Evolutionary conservation across 1,284 basidiomycete species (phyloP).

Genomic region (Gastroboletus turbinatus): DNA sequence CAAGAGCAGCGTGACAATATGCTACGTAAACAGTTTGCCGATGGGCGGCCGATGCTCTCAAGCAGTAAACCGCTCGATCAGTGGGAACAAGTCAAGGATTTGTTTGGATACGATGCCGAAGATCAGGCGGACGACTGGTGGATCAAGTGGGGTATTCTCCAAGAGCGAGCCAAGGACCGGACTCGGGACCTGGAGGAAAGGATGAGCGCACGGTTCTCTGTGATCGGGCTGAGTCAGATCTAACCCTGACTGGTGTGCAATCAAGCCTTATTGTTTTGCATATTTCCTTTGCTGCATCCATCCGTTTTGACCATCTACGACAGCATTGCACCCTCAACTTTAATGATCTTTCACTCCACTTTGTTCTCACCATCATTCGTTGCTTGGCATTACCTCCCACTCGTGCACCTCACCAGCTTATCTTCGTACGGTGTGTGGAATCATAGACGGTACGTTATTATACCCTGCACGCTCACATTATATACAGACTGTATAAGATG

Average conservation of each 20-base stretch:
- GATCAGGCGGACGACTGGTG: conserved; percentile 46
- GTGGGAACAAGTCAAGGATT: conserved; percentile 42
- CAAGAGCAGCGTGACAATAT: conserved; percentile 43
- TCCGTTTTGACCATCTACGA: neutral
- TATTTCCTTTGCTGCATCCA: neutral
- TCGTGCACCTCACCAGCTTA: neutral
- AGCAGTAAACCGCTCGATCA: conserved; percentile 28
- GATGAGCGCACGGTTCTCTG: conserved; percentile 7
- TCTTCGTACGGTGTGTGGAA: neutral
- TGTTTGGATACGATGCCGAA: conserved; percentile 46
- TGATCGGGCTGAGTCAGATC: neutral
- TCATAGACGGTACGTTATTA: neutral
- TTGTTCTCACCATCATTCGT: conserved; percentile 1
- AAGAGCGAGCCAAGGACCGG: conserved; percentile 28
- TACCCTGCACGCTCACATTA: neutral
- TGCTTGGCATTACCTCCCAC: neutral
- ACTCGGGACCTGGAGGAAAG: conserved; percentile 17
- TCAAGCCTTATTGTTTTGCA: neutral
- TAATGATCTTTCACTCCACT: neutral
- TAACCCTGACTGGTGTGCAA: neutral
- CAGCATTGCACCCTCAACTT: neutral
- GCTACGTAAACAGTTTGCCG: conserved; percentile 40
- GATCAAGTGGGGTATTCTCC: conserved; percentile 38
- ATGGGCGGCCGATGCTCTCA: conserved; percentile 39
- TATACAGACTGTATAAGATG: neutral